Conservation (phyloP, 768 basidiomycete species). For the Tylopilus rubrobrunneus region DNA sequence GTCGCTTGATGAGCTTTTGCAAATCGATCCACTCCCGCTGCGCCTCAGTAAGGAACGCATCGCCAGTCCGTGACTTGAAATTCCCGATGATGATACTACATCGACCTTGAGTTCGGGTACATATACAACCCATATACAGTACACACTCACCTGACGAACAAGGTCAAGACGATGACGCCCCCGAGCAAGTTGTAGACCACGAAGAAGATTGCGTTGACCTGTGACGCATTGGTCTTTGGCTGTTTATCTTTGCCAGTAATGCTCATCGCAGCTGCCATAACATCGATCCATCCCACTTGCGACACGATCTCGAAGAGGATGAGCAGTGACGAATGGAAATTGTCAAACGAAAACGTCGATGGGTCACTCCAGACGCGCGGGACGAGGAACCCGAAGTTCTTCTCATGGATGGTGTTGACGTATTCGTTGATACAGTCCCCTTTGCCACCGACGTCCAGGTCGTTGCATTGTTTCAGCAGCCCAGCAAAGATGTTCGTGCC, state of each 20-base stretch:
- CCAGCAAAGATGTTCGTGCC: slow-evolving; percentile 91
- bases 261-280: slow-evolving; percentile 75
- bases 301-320: slow-evolving; percentile 98
- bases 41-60: slow-evolving; percentile 77
- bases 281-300: slow-evolving; percentile 93
- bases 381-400: slow-evolving; percentile 62
- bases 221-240: slow-evolving; percentile 66
- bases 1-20: slow-evolving; percentile 83
- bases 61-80: slow-evolving; percentile 82
- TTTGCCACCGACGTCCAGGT: slow-evolving; percentile 48
- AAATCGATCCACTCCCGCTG: slow-evolving; percentile 95
- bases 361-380: slow-evolving; percentile 92
- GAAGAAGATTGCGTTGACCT: slow-evolving; percentile 87
- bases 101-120: slow-evolving; percentile 10
- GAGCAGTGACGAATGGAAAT: slow-evolving; percentile 73
- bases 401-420: slow-evolving; percentile 54
- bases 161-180: slow-evolving; percentile 82
- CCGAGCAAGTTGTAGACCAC: slow-evolving; percentile 89
- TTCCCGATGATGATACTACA: slow-evolving; percentile 91
- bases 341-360: slow-evolving; percentile 83
- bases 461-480: slow-evolving; percentile 83
- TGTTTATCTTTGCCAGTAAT: slow-evolving; percentile 69
- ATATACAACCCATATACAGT: background rate
- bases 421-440: slow-evolving; percentile 74
- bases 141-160: slow-evolving; percentile 76